A percentile compares a stretch with the other conserved stretches of the same genome.
Conservation (phyloP, 208 protist genomes). For the Trypanosoma theileri region DNA sequence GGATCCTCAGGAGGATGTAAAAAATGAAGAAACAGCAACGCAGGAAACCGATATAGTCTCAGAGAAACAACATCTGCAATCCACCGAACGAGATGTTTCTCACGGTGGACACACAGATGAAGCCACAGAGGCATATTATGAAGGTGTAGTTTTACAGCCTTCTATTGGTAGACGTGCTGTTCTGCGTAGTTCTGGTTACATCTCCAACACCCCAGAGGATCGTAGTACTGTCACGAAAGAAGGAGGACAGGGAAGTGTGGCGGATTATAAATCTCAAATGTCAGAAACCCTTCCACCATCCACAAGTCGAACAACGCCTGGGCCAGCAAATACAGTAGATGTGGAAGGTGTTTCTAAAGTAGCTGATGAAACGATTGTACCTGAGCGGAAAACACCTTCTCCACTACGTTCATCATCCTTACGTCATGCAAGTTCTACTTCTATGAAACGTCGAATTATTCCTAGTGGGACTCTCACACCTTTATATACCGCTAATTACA, state of each 20-base stretch:
- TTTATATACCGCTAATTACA: constrained; percentile 43
- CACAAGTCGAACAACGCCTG: not conserved
- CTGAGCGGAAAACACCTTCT: not conserved
- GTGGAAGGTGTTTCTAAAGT: too few relatives aligned
- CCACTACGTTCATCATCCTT: not conserved
- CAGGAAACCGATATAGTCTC: not conserved
- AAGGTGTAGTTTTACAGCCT: too few relatives aligned
- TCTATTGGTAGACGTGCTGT: too few relatives aligned
- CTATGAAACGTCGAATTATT: not conserved
- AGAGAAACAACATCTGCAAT: not conserved
- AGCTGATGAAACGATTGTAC: too few relatives aligned
- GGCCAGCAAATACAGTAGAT: too few relatives aligned
- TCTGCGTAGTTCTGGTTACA: too few relatives aligned
- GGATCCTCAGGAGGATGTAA: not conserved
- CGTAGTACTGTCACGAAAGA: not conserved
- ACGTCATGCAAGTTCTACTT: not conserved
- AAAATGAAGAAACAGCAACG: not conserved
- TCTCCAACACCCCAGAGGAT: not conserved
- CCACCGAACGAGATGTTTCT: not conserved
- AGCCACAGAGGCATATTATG: too few relatives aligned
- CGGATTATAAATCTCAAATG: not conserved
- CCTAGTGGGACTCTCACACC: constrained; percentile 5
- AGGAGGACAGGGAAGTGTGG: not conserved
- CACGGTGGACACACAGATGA: too few relatives aligned
- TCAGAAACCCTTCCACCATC: not conserved